A percentile compares a stretch with the other conserved stretches of the same genome.
These are phyloP conservation scores for Neopestalotiopsis rosae DNA, from an alignment of 2,329 filamentous ascomycete genomes.

Conservation along the genomic window DNA sequence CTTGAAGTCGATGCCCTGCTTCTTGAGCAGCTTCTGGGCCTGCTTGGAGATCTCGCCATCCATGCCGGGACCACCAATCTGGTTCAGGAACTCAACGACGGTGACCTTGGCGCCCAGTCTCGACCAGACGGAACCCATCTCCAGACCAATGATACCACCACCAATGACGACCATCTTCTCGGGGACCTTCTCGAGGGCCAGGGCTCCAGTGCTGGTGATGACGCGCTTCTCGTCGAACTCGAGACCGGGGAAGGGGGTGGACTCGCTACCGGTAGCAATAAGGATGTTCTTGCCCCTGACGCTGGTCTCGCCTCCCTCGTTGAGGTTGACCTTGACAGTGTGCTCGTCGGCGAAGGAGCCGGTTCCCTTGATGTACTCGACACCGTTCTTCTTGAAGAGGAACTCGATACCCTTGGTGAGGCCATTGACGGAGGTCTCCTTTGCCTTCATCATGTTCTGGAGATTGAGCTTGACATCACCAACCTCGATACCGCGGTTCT, in stretches of 20 bases:
- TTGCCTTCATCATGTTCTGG: slow-evolving; percentile 95
- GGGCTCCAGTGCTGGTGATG: slow-evolving; percentile 93
- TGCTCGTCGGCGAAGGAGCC: slow-evolving; percentile 87
- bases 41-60: slow-evolving; percentile 91
- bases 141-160: slow-evolving; percentile 96
- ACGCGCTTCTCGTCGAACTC: slow-evolving; percentile 98
- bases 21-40: slow-evolving; percentile 89
- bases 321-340: slow-evolving; percentile 87
- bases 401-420: slow-evolving; percentile 98
- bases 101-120: slow-evolving; percentile 93
- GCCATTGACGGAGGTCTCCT: slow-evolving; percentile 86
- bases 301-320: slow-evolving; percentile 89
- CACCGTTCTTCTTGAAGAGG: slow-evolving; percentile 98
- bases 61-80: slow-evolving; percentile 98
- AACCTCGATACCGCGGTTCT: slow-evolving; percentile 96
- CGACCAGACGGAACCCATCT: slow-evolving; percentile 99
- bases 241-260: slow-evolving; percentile 94
- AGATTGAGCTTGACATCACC: slow-evolving; percentile 97
- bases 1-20: slow-evolving; percentile 99
- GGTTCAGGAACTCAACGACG: slow-evolving; percentile 93
- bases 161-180: slow-evolving; percentile 98
- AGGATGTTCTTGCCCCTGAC: slow-evolving; percentile 95
- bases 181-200: slow-evolving; percentile 86
- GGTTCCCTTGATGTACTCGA: slow-evolving; percentile 95
- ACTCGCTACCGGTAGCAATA: slow-evolving; percentile 94